Base-by-base conservation (phyloP, 2,329 filamentous ascomycete species). In the Ilyonectria mors-panacis region DNA sequence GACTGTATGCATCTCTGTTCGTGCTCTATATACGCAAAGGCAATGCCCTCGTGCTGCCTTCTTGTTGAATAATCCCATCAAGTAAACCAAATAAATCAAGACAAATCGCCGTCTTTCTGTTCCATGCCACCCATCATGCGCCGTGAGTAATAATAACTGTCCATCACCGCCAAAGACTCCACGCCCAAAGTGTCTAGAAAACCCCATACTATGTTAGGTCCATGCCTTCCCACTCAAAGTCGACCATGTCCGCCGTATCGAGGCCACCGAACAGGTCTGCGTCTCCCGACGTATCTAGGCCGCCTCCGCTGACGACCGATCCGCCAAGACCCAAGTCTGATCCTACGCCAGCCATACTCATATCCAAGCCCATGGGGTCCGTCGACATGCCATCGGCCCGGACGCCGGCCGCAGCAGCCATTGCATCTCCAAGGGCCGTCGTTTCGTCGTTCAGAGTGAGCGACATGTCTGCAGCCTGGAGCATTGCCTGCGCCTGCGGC, bases 361-460 rank as follows among this genome's bases (percentile, higher is more conserved):
- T 75, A 63, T 88, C 85, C 75, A 88, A 81, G 26, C 81, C 84
- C 60, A 81, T 75, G 21, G 75, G 80, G 59, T 85, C 83, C 3
- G 84, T 76, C 9, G 76, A 75, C 78, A 84, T 81, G 21, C 73
- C 78, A 26, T 84, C 84, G 3, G 79, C 78, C 23, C 79, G 77
- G 23, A 79, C 81, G 3, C 81, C 83, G 19, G 78, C 79, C 4
- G 84, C 83, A 0, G 81, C 84, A 2, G 80, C 83, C 66, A 86
- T 79, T 17, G 81, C 80, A 54, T 85, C 82, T 12, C 76, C 81
- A 17, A 86, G 75, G 67, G 78, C 70, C 2, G 75, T 70, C 0
- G 82, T 77, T 19, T 81, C 81, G 9, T 79, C 81, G 59, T 80
- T 80, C 4, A 85, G 71, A 37, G 78, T 81, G 6, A 86, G 77